Evolutionary conservation across 495 filamentous ascomycete genomes (phyloP).

Genomic region (Apodospora peruviana): DNA sequence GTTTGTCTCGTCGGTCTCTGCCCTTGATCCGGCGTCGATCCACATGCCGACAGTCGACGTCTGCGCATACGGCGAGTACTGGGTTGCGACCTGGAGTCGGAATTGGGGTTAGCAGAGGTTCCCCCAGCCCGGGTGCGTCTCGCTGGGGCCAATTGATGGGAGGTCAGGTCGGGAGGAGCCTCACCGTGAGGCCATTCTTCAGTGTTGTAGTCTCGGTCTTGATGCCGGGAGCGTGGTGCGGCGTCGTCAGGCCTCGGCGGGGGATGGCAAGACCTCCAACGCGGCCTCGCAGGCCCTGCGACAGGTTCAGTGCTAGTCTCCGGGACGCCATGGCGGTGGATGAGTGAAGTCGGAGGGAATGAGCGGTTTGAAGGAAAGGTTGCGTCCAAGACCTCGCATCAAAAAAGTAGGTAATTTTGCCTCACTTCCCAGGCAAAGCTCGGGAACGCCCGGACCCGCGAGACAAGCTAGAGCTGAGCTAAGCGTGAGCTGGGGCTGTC

Average conservation of each 20-base stretch:
- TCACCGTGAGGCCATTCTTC: slow-evolving; percentile 94
- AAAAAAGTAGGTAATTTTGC: slow-evolving; percentile 33
- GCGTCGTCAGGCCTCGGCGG: slow-evolving; percentile 80
- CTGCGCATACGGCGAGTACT: slow-evolving; percentile 97
- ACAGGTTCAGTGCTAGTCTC: slow-evolving; percentile 83
- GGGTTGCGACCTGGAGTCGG: slow-evolving; percentile 75
- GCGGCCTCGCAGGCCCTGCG: slow-evolving; percentile 78
- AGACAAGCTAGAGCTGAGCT: slow-evolving; percentile 2
- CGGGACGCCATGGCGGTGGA: slow-evolving; percentile 78
- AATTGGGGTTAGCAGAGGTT: slow-evolving; percentile 33
- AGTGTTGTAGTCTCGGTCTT: slow-evolving; percentile 93
- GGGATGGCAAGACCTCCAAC: slow-evolving; percentile 64
- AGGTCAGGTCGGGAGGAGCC: slow-evolving; percentile 18
- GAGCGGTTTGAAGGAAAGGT: slow-evolving; percentile 42
- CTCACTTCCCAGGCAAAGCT: slow-evolving; percentile 29
- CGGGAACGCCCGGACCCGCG: slow-evolving; percentile 23
- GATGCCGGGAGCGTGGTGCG: slow-evolving; percentile 51
- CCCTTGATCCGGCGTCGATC: slow-evolving; percentile 97
- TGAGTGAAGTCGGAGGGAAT: slow-evolving; percentile 26
- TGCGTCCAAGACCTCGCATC: slow-evolving; percentile 10
- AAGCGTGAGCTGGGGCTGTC: too few species aligned
- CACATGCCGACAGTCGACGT: slow-evolving; percentile 98
- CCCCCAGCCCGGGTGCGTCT: not conserved
- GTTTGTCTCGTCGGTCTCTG: slow-evolving; percentile 97
- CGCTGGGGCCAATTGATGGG: slow-evolving; percentile 23